A percentile compares a stretch with the other conserved stretches of the same genome.
These are phyloP conservation scores for Sanghuangporus sanghuang DNA, from an alignment of 1,284 basidiomycete genomes.

Conservation along the genomic window DNA sequence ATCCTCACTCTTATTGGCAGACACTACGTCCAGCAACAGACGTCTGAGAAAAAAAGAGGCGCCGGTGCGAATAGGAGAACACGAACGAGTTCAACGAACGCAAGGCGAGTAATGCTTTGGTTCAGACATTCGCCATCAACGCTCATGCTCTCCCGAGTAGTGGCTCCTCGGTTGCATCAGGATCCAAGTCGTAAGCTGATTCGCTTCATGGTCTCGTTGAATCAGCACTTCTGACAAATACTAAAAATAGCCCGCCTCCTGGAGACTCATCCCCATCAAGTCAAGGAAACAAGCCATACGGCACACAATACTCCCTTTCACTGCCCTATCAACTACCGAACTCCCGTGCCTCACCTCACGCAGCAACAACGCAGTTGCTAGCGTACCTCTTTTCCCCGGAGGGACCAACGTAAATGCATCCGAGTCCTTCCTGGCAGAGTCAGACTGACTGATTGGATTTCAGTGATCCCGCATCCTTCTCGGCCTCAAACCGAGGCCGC, in stretches of 20 bases:
- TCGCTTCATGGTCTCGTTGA: not conserved
- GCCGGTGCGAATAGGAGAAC: conserved; percentile 50
- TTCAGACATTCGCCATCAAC: not conserved
- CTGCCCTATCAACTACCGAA: conserved; percentile 28
- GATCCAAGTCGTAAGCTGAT: conserved; percentile 16
- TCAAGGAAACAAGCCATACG: conserved; percentile 12
- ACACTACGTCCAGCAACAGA: conserved; percentile 75
- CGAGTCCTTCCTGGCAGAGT: conserved; percentile 17
- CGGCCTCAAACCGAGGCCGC: conserved; percentile 10
- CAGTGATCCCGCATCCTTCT: conserved; percentile 23
- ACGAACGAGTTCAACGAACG: conserved; percentile 45
- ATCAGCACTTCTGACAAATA: not conserved
- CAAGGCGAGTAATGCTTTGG: conserved; percentile 33
- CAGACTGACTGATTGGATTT: not conserved
- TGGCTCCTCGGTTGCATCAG: conserved; percentile 13
- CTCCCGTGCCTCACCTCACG: conserved; percentile 47
- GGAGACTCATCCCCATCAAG: not conserved
- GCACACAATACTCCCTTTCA: conserved; percentile 10
- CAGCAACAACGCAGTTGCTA: conserved; percentile 58
- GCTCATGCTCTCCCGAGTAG: conserved; percentile 1
- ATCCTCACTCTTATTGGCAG: conserved; percentile 32
- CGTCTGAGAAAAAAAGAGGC: conserved; percentile 72
- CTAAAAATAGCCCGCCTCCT: conserved; percentile 6
- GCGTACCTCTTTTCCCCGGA: conserved; percentile 70
- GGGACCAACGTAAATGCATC: conserved; percentile 40